A percentile compares a stretch with the other conserved stretches of the same genome.
Conservation (phyloP, 2,329 filamentous ascomycete species). For the Trichoderma gracile region DNA sequence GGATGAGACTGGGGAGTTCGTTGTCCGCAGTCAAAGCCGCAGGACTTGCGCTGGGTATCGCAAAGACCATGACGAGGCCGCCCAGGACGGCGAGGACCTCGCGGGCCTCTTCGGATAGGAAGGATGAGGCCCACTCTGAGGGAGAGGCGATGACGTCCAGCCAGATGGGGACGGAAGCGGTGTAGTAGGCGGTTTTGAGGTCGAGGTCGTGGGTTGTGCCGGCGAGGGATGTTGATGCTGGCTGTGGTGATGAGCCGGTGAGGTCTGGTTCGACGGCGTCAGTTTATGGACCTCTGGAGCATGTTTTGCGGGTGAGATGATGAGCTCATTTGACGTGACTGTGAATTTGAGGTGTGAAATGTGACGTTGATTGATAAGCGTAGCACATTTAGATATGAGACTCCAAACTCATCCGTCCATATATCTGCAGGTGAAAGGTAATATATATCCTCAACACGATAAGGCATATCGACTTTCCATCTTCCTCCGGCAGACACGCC, state of each 20-base stretch:
- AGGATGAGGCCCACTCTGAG: conserved; percentile 57
- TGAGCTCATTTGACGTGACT: neutral
- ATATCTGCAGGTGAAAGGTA: neutral
- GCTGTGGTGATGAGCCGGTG: conserved; percentile 49
- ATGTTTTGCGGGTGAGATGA: neutral
- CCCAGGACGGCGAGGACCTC: conserved; percentile 64
- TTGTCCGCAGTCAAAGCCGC: conserved; percentile 24
- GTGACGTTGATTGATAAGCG: neutral
- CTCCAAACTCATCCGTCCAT: neutral
- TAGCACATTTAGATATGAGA: neutral
- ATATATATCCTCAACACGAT: no score
- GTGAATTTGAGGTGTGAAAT: neutral
- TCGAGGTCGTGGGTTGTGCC: conserved; percentile 59
- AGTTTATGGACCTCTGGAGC: neutral
- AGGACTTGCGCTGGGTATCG: conserved; percentile 28
- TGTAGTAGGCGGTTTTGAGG: conserved; percentile 63
- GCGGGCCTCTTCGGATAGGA: conserved; percentile 60
- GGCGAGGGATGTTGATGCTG: conserved; percentile 49
- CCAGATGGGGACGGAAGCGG: conserved; percentile 63
- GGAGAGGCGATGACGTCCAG: conserved; percentile 60
- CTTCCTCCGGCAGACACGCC: no score
- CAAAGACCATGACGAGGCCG: conserved; percentile 53
- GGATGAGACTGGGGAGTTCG: conserved; percentile 46
- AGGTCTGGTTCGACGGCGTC: conserved; percentile 45
- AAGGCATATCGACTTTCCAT: no score